Conservation (phyloP, 2,329 filamentous ascomycete species). For the Myriosclerotinia duriaeana region DNA sequence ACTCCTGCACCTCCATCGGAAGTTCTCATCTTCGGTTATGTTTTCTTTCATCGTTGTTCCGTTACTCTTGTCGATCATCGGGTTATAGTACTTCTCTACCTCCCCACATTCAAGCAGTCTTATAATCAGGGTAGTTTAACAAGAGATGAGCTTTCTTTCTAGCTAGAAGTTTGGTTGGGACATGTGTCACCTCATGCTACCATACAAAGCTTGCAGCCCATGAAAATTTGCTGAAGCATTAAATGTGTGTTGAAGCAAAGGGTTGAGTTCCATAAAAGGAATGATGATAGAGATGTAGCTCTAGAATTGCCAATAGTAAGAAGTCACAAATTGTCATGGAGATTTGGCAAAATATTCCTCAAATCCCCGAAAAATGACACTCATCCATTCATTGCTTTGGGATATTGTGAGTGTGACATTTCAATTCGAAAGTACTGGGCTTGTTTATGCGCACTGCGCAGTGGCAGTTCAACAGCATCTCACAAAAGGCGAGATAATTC, state of each 20-base stretch:
- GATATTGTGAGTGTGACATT: neutral
- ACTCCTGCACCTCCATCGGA: neutral
- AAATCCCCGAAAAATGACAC: neutral
- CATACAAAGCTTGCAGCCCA: neutral
- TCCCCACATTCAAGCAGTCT: neutral
- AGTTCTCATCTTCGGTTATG: neutral
- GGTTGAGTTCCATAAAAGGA: neutral
- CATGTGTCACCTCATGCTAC: neutral
- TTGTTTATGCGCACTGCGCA: neutral
- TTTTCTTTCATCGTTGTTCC: neutral
- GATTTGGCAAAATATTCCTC: neutral
- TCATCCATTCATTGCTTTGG: neutral
- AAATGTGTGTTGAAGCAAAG: neutral
- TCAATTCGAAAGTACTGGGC: neutral
- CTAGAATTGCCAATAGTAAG: neutral
- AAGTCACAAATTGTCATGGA: neutral
- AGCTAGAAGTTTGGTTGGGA: neutral
- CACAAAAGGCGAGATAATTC: neutral
- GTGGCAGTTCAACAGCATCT: neutral
- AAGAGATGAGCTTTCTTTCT: neutral
- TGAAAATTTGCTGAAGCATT: neutral
- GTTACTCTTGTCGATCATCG: neutral
- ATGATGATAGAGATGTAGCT: neutral
- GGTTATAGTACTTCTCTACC: neutral
- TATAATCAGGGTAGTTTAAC: neutral